A percentile compares a stretch with the other conserved stretches of the same genome.
phyloP scores from a whole-genome alignment of 495 filamentous ascomycete genomes.

The Xylaria venustula region DNA sequence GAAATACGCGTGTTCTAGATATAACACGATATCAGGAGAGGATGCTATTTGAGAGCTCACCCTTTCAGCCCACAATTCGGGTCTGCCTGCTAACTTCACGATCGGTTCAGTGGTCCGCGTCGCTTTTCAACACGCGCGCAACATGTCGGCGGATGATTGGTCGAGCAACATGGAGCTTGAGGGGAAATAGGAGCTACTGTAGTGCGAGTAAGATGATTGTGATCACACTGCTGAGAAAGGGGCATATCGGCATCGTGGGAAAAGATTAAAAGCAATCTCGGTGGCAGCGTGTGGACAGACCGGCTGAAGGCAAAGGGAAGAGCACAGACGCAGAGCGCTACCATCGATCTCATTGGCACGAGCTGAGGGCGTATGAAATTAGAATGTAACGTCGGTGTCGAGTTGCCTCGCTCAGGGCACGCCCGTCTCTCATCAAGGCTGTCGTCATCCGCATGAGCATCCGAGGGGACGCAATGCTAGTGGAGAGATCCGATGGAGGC shows the following conservation, averaged over 20 bases:
- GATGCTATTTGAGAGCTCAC: neutral
- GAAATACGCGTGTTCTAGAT: neutral
- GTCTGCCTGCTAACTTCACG: slow-evolving; percentile 1
- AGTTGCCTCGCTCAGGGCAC: slow-evolving; percentile 5
- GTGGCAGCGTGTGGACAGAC: slow-evolving; percentile 6
- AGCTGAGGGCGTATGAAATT: neutral
- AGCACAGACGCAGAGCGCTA: neutral
- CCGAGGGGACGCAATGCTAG: neutral
- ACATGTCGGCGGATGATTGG: slow-evolving; percentile 26
- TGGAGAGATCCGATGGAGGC: neutral
- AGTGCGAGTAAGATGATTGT: neutral
- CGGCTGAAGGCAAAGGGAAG: slow-evolving; percentile 2
- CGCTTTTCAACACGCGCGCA: slow-evolving; percentile 26
- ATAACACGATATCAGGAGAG: neutral
- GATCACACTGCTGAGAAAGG: neutral
- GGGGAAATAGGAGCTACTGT: neutral
- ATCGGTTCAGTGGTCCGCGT: slow-evolving; percentile 26
- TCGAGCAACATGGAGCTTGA: slow-evolving; percentile 8
- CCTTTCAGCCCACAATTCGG: neutral
- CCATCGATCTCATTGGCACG: slow-evolving; percentile 9
- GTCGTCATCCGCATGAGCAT: slow-evolving; percentile 7
- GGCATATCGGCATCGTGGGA: slow-evolving; percentile 2
- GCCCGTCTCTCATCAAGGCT: neutral
- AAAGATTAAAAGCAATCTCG: neutral
- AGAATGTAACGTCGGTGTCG: slow-evolving; percentile 16